phyloP scores from a whole-genome alignment of 1,284 basidiomycete species.

The Mycena sp. region DNA sequence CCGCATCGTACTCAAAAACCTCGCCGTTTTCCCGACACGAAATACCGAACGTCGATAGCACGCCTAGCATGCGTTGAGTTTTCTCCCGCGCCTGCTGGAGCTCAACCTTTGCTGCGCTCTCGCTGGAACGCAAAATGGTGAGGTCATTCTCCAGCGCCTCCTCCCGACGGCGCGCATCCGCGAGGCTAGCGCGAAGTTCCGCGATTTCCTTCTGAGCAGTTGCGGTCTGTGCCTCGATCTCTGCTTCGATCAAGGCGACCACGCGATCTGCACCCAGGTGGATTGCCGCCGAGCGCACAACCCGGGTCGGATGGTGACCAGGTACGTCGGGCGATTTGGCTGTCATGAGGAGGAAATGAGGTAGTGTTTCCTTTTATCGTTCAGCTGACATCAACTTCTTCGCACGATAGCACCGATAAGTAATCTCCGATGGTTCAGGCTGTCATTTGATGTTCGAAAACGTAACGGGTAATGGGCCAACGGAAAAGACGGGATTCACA shows the following conservation, averaged over 20 bases:
- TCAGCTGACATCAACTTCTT: no score
- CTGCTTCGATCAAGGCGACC: constrained; percentile 12
- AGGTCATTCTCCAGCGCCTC: neutral
- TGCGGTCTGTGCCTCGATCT: constrained; percentile 5
- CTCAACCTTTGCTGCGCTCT: neutral
- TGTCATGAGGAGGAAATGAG: no score
- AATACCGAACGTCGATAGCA: constrained; percentile 3
- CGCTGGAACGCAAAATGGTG: neutral
- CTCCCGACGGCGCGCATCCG: neutral
- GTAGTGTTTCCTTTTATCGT: no score
- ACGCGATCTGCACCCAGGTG: neutral
- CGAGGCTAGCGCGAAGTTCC: neutral
- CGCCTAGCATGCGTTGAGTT: neutral
- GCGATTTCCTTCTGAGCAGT: neutral
- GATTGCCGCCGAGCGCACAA: neutral
- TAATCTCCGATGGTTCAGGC: no score
- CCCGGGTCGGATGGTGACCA: no score
- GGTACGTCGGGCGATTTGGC: no score
- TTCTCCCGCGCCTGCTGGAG: neutral
- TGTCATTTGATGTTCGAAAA: no score
- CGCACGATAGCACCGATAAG: no score
- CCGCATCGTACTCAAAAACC: neutral
- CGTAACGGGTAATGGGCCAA: no score
- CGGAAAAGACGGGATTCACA: no score
- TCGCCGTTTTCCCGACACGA: neutral